These are phyloP conservation scores for Helenozyma rhizophorensis DNA, from an alignment of 805 yeast genomes.

Conservation along the genomic window DNA sequence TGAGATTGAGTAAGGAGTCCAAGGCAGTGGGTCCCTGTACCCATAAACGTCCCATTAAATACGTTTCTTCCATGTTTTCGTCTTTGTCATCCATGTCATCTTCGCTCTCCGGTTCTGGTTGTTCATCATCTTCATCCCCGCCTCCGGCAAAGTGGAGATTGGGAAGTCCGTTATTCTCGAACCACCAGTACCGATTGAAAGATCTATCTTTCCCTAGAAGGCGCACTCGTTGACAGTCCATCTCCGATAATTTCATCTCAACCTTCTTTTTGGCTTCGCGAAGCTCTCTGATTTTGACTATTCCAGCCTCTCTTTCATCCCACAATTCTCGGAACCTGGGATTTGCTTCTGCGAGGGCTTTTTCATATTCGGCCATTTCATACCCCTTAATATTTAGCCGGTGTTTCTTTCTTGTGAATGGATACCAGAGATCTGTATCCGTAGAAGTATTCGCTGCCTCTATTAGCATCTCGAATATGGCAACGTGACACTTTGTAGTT, in stretches of 20 bases:
- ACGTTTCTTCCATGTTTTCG: conserved; percentile 49
- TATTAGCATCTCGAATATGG: conserved; percentile 18
- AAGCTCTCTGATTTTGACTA: conserved; percentile 41
- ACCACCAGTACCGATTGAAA: conserved; percentile 93
- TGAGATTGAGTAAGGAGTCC: conserved; percentile 32
- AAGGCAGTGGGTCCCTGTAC: conserved; percentile 77
- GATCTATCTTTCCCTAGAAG: conserved; percentile 78
- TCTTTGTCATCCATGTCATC: conserved; percentile 40
- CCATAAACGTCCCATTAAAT: conserved; percentile 82
- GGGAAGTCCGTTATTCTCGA: conserved; percentile 81
- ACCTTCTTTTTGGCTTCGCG: conserved; percentile 46
- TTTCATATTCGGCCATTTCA: conserved; percentile 42
- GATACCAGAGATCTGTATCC: conserved; percentile 7
- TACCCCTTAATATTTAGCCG: conserved; percentile 25
- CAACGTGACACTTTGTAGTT: conserved; percentile 34
- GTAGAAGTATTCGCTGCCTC: conserved; percentile 9
- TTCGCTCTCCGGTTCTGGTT: conserved; percentile 33
- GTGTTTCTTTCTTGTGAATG: conserved; percentile 18
- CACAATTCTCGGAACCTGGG: conserved; percentile 41
- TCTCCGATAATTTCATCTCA: conserved; percentile 60
- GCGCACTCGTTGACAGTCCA: conserved; percentile 73
- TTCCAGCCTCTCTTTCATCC: conserved; percentile 39
- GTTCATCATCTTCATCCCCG: conserved; percentile 38
- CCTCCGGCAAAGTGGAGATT: conserved; percentile 27
- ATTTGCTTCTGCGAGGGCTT: conserved; percentile 34